These are phyloP conservation scores for Lentinula edodes DNA, from an alignment of 768 basidiomycete species.

Conservation along the genomic window DNA sequence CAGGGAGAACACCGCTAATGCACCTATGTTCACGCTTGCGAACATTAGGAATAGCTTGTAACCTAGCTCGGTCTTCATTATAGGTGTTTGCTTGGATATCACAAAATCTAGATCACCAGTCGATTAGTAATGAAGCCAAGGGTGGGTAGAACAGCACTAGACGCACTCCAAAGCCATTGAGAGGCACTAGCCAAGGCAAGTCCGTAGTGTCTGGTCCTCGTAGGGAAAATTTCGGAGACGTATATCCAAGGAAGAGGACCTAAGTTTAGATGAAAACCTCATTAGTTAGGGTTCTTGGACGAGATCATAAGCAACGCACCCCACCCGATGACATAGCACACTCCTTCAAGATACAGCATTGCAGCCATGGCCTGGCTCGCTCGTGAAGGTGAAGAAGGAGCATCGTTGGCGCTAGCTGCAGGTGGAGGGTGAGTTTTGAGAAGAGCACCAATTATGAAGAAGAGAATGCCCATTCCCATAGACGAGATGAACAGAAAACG, in stretches of 20 bases:
- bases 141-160: not conserved
- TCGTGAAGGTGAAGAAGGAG: slow-evolving; percentile 17
- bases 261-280: not conserved
- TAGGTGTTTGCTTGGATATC: slow-evolving; percentile 45
- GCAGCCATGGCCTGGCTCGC: slow-evolving; percentile 61
- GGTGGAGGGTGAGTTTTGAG: slow-evolving; percentile 52
- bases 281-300: not conserved
- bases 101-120: slow-evolving; percentile 38
- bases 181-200: slow-evolving; percentile 68
- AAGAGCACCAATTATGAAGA: slow-evolving; percentile 62
- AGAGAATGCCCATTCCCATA: slow-evolving; percentile 50
- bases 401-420: slow-evolving; percentile 13
- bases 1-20: slow-evolving; percentile 44
- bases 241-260: slow-evolving; percentile 59
- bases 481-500: slow-evolving; percentile 48
- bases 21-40: slow-evolving; percentile 46
- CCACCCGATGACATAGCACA: slow-evolving; percentile 61
- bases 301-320: slow-evolving; percentile 20
- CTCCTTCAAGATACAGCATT: slow-evolving; percentile 58
- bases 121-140: not conserved
- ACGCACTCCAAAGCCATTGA: slow-evolving; percentile 65
- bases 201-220: slow-evolving; percentile 77
- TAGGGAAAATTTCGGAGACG: slow-evolving; percentile 83
- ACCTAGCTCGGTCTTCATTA: slow-evolving; percentile 37
- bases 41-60: slow-evolving; percentile 53